A percentile compares a stretch with the other conserved stretches of the same genome.
These are phyloP conservation scores for Hansenula sp. DNA, from an alignment of 1,139 yeast genomes.

Conservation along the genomic window DNA sequence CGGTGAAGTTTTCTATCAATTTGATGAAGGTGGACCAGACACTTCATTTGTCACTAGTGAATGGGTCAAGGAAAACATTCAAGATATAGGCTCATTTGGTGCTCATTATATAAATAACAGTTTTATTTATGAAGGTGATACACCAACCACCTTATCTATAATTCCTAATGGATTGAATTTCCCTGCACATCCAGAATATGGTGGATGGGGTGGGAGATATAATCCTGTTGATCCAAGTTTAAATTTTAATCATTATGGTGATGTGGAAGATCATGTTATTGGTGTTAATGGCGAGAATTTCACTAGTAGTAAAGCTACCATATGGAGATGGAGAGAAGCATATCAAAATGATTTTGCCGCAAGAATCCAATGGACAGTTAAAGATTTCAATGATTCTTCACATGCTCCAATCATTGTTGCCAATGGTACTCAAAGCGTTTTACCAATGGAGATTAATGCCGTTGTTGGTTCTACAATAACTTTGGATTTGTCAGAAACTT, in stretches of 20 bases:
- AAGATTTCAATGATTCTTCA: constrained; percentile 19
- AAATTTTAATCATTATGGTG: constrained; percentile 20
- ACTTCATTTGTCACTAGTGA: constrained; percentile 17
- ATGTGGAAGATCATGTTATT: constrained; percentile 21
- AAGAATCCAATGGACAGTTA: constrained; percentile 28
- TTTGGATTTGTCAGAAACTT: constrained; percentile 23
- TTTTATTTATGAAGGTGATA: constrained; percentile 28
- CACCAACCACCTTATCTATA: constrained; percentile 25
- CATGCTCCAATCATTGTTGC: constrained; percentile 23
- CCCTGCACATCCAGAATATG: constrained; percentile 25
- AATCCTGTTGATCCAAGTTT: constrained; percentile 18
- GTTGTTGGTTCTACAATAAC: not conserved
- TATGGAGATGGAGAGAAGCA: constrained; percentile 30
- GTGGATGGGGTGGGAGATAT: constrained; percentile 31
- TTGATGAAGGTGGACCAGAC: constrained; percentile 26
- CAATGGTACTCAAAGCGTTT: constrained; percentile 17
- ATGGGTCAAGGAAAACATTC: constrained; percentile 23
- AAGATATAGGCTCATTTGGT: constrained; percentile 25
- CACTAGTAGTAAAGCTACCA: constrained; percentile 23
- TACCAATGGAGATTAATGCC: constrained; percentile 8
- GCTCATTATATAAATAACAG: constrained; percentile 20
- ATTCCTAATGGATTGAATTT: constrained; percentile 26
- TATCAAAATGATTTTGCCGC: constrained; percentile 26
- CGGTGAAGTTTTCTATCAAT: constrained; percentile 20
- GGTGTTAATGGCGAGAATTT: constrained; percentile 18